Conservation (phyloP, 306 rosid species). For the Cicer yamashitae region DNA sequence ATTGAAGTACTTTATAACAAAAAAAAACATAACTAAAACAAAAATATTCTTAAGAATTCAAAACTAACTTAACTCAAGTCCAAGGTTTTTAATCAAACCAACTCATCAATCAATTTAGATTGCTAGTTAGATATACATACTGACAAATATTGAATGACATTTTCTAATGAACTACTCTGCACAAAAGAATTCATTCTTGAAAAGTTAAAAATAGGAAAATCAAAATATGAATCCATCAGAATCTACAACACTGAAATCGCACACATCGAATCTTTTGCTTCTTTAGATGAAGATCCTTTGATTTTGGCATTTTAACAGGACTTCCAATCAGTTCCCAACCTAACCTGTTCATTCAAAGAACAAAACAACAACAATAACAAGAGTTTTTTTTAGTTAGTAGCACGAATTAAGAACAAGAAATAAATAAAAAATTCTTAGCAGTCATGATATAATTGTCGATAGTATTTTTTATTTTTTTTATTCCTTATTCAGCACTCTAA, state of each 20-base stretch:
- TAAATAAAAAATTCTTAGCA: too few species aligned
- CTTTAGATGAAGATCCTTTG: slow-evolving; percentile 50
- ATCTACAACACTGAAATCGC: slow-evolving; percentile 64
- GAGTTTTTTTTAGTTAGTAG: background rate
- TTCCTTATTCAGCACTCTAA: too few species aligned
- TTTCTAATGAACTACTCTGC: slow-evolving; percentile 13
- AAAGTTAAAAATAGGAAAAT: background rate
- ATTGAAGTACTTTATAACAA: background rate
- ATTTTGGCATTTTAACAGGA: slow-evolving; percentile 67
- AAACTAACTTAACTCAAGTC: background rate
- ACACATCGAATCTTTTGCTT: slow-evolving; percentile 55
- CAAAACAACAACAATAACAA: background rate
- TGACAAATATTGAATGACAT: background rate
- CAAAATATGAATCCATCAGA: slow-evolving; percentile 42
- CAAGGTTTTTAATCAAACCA: background rate
- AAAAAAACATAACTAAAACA: background rate
- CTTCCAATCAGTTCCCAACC: slow-evolving; percentile 69
- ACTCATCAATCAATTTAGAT: background rate
- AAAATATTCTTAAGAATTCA: background rate
- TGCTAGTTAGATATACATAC: background rate
- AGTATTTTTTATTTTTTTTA: too few species aligned
- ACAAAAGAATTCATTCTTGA: background rate
- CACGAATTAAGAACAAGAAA: too few species aligned
- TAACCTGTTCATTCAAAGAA: slow-evolving; percentile 53
- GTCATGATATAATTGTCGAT: too few species aligned